A percentile compares a stretch with the other conserved stretches of the same genome.
These are phyloP conservation scores for Phytophthora agathidicida DNA, from an alignment of 352 stramenopile species.

Conservation along the genomic window DNA sequence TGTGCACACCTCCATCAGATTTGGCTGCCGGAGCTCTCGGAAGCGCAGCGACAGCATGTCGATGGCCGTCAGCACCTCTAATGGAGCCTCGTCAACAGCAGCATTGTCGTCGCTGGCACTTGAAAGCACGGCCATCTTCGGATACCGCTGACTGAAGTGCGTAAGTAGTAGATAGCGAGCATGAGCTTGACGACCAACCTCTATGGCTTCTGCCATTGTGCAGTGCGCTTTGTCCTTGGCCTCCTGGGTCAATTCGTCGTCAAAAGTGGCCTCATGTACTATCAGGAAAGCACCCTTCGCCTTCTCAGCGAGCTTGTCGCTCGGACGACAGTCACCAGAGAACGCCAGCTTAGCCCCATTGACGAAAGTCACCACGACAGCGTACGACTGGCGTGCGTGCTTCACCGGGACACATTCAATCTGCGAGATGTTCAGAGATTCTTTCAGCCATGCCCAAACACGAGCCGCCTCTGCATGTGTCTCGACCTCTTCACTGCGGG, in stretches of 20 bases:
- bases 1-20: constrained; percentile 70
- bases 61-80: constrained; percentile 69
- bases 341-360: constrained; percentile 90
- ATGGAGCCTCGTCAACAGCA: constrained; percentile 19
- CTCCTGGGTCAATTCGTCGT: constrained; percentile 93
- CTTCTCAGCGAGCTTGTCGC: constrained; percentile 58
- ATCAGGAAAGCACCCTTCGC: constrained; percentile 85
- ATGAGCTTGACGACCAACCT: constrained; percentile 72
- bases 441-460: constrained; percentile 43
- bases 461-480: constrained; percentile 39
- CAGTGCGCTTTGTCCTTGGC: constrained; percentile 95
- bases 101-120: constrained; percentile 16
- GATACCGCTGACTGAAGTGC: constrained; percentile 95
- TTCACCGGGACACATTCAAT: constrained; percentile 82
- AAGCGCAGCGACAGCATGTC: constrained; percentile 82
- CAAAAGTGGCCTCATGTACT: constrained; percentile 98
- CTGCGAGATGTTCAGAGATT: constrained; percentile 48
- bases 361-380: constrained; percentile 81
- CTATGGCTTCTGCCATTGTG: constrained; percentile 93
- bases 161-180: constrained; percentile 93
- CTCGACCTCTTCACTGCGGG: constrained; percentile 29
- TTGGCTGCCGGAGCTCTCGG: constrained; percentile 59
- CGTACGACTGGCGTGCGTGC: constrained; percentile 93
- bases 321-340: constrained; percentile 95
- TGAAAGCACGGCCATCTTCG: constrained; percentile 68